phyloP scores from a whole-genome alignment of 192 early-diverging fungal genomes.

The Backusella macrospora region DNA sequence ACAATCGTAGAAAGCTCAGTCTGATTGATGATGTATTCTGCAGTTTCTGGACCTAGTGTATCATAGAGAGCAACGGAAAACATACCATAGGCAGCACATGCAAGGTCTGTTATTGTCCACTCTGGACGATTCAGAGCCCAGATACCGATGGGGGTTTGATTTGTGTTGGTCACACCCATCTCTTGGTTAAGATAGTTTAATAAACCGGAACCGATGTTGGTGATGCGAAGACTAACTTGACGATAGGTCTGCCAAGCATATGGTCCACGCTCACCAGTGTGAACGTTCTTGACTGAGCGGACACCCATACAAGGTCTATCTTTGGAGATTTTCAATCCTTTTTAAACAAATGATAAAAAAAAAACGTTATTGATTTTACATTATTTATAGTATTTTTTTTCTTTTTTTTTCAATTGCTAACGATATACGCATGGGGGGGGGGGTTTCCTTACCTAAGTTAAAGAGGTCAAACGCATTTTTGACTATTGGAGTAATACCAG shows the following conservation, averaged over 20 bases:
- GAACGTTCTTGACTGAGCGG: slow-evolving; percentile 57
- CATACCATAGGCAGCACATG: slow-evolving; percentile 58
- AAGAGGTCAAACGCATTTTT: slow-evolving; percentile 51
- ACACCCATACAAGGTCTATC: slow-evolving; percentile 67
- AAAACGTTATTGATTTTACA: background rate
- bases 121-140: slow-evolving; percentile 48
- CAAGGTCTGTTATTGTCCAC: slow-evolving; percentile 72
- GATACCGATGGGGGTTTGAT: slow-evolving; percentile 17
- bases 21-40: slow-evolving; percentile 88
- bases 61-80: slow-evolving; percentile 86
- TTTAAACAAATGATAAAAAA: background rate
- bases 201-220: slow-evolving; percentile 70
- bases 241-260: slow-evolving; percentile 74
- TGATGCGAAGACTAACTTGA: slow-evolving; percentile 59
- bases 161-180: slow-evolving; percentile 6
- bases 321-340: slow-evolving; percentile 55
- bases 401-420: background rate
- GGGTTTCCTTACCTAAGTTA: slow-evolving; percentile 41
- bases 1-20: slow-evolving; percentile 79
- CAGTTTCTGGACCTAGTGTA: slow-evolving; percentile 79
- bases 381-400: background rate
- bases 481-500: slow-evolving; percentile 42
- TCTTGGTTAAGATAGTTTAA: slow-evolving; percentile 56
- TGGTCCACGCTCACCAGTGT: slow-evolving; percentile 60
- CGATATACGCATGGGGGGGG: background rate